Conservation (phyloP, 1,284 basidiomycete species). For the Schizophyllum commune region DNA sequence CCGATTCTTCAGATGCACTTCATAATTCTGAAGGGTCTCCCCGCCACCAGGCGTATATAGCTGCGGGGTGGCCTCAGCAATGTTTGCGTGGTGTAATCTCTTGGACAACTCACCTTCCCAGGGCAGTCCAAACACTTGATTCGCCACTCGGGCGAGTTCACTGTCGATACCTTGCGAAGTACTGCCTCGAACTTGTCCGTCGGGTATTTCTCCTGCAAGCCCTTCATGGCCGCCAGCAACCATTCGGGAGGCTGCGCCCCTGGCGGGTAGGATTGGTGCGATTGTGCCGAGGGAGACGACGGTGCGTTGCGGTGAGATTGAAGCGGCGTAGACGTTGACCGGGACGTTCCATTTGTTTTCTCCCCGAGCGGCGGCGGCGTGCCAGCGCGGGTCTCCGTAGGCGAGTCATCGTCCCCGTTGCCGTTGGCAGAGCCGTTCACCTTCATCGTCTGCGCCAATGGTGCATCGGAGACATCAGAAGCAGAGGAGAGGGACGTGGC, state of each 20-base stretch:
- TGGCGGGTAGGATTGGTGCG: not conserved
- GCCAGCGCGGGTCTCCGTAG: not conserved
- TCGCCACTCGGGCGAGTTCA: conserved; percentile 71
- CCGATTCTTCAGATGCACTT: conserved; percentile 73
- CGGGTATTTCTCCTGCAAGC: conserved; percentile 68
- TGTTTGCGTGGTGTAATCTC: not conserved
- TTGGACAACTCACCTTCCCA: conserved; percentile 64
- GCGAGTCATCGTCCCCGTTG: conserved; percentile 4
- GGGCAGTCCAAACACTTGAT: conserved; percentile 94
- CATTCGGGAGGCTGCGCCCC: conserved; percentile 53
- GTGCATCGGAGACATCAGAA: conserved; percentile 63
- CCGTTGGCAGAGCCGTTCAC: conserved; percentile 26
- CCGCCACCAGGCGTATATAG: conserved; percentile 90
- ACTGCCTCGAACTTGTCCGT: conserved; percentile 80
- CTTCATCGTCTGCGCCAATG: conserved; percentile 54
- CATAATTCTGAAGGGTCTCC: conserved; percentile 87
- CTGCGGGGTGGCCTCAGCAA: conserved; percentile 26
- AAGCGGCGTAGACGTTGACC: conserved; percentile 10
- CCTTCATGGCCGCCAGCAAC: conserved; percentile 56
- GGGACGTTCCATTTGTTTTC: conserved; percentile 1
- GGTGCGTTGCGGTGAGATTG: conserved; percentile 6
- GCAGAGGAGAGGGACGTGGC: conserved; percentile 60
- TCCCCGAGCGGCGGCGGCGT: not conserved
- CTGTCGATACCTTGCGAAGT: conserved; percentile 47
- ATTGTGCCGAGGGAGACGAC: conserved; percentile 10